Percentiles rank a stretch among this genome's conserved stretches.
Evolutionary conservation across 2,329 filamentous ascomycete genomes (phyloP).

Genomic region (Talaromyces sp.): DNA sequence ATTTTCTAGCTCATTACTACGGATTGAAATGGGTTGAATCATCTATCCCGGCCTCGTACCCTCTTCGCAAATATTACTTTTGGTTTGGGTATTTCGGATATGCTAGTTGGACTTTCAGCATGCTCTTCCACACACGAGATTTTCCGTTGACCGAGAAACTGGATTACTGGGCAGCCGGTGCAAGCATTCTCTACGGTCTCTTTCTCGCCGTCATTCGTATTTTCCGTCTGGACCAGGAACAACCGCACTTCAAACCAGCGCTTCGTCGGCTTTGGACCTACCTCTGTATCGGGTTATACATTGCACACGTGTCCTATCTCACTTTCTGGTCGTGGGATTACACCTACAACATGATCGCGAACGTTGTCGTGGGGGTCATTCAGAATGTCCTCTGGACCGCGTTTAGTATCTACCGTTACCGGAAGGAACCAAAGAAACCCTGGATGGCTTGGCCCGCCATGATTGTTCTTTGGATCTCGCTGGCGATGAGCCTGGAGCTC

Average conservation of each 20-base stretch:
- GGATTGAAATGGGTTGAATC: slow-evolving; percentile 68
- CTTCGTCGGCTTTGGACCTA: slow-evolving; percentile 70
- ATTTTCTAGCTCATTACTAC: slow-evolving; percentile 76
- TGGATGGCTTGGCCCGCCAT: slow-evolving; percentile 90
- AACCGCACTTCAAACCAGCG: slow-evolving; percentile 44
- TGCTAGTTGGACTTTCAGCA: slow-evolving; percentile 78
- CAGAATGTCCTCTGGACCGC: slow-evolving; percentile 81
- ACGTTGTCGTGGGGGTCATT: slow-evolving; percentile 72
- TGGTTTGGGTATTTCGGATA: slow-evolving; percentile 75
- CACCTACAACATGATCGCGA: slow-evolving; percentile 95
- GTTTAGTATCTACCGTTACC: slow-evolving; percentile 73
- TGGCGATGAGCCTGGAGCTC: slow-evolving; percentile 93
- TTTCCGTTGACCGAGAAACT: slow-evolving; percentile 81
- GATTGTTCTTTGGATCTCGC: slow-evolving; percentile 83
- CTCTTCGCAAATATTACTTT: slow-evolving; percentile 74
- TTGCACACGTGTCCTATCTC: slow-evolving; percentile 74
- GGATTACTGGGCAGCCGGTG: slow-evolving; percentile 93
- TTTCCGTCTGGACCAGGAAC: slow-evolving; percentile 67
- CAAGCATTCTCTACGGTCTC: slow-evolving; percentile 81
- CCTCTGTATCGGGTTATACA: slow-evolving; percentile 66
- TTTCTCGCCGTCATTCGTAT: slow-evolving; percentile 80
- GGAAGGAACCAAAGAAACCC: slow-evolving; percentile 56
- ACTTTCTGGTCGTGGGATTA: slow-evolving; percentile 89
- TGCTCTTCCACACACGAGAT: slow-evolving; percentile 89
- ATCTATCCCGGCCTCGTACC: slow-evolving; percentile 65